A percentile compares a stretch with the other conserved stretches of the same genome.
phyloP scores from a whole-genome alignment of 257 asterid genomes.

The Solanum virginianum region DNA sequence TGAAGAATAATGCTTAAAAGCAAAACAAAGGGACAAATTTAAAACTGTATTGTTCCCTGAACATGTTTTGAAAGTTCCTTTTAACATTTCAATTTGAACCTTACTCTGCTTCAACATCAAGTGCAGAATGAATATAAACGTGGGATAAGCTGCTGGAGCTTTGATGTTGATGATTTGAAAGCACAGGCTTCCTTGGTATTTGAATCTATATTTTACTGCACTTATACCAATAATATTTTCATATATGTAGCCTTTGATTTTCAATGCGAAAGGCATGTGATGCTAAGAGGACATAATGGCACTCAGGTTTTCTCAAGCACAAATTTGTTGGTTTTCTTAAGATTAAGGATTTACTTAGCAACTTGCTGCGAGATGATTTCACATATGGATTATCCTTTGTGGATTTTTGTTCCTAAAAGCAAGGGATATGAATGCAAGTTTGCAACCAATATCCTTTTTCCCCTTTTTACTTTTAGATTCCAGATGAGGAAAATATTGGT shows the following conservation, averaged over 20 bases:
- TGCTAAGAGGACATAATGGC: not conserved
- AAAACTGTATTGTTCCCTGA: not conserved
- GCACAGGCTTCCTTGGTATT: constrained; percentile 79
- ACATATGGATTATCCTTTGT: not conserved
- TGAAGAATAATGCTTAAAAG: not conserved
- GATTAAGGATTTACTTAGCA: not conserved
- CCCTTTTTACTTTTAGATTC: constrained; percentile 37
- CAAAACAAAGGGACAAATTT: not conserved
- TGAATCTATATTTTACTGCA: not conserved
- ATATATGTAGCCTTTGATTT: not conserved
- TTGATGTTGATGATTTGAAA: constrained; percentile 72
- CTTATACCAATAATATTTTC: not conserved
- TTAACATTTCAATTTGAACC: not conserved
- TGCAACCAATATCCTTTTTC: not conserved
- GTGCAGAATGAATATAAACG: constrained; percentile 70
- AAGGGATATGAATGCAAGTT: not conserved
- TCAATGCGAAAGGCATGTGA: not conserved
- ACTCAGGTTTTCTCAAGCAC: not conserved
- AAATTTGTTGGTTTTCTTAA: not conserved
- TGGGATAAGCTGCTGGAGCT: constrained; percentile 74
- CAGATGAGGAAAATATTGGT: constrained; percentile 55
- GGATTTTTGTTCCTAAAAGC: not conserved
- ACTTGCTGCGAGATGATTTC: not conserved
- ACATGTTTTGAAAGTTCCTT: not conserved
- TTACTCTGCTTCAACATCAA: constrained; percentile 3